A percentile compares a stretch with the other conserved stretches of the same genome.
These are phyloP conservation scores for Globisporangium canariense DNA, from an alignment of 352 stramenopile genomes.

Conservation along the genomic window DNA sequence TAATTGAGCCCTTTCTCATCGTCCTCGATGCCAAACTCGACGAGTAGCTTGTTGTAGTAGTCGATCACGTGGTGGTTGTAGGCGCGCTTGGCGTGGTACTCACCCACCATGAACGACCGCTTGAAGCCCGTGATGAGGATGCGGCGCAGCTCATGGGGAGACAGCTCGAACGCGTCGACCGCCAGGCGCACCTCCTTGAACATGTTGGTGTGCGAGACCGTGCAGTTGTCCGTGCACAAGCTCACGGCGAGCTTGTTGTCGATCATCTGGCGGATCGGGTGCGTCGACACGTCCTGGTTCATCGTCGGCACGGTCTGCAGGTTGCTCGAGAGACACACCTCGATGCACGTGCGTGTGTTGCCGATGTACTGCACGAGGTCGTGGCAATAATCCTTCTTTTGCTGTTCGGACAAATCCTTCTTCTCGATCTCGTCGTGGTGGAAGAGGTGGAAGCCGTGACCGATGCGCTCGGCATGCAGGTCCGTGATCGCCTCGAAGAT, in stretches of 20 bases:
- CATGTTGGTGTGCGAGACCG: constrained; percentile 85
- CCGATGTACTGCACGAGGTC: constrained; percentile 83
- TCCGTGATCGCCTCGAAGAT: constrained; percentile 88
- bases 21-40: constrained; percentile 64
- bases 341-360: constrained; percentile 76
- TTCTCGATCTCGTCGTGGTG: constrained; percentile 71
- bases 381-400: constrained; percentile 67
- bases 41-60: constrained; percentile 80
- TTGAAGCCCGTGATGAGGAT: constrained; percentile 87
- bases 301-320: constrained; percentile 82
- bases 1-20: background rate
- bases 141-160: constrained; percentile 62
- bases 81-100: constrained; percentile 69
- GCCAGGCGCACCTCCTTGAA: constrained; percentile 77
- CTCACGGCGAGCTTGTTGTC: constrained; percentile 77
- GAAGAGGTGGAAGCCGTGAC: constrained; percentile 84
- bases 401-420: constrained; percentile 37
- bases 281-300: constrained; percentile 59
- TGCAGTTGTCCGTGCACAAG: constrained; percentile 88
- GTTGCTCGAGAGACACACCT: constrained; percentile 88
- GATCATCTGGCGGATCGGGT: constrained; percentile 82
- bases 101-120: constrained; percentile 78
- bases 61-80: constrained; percentile 86
- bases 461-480: constrained; percentile 82
- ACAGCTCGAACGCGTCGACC: constrained; percentile 76